Evolutionary conservation across 257 asterid species (phyloP).

Genomic region (Coffea canephora): DNA sequence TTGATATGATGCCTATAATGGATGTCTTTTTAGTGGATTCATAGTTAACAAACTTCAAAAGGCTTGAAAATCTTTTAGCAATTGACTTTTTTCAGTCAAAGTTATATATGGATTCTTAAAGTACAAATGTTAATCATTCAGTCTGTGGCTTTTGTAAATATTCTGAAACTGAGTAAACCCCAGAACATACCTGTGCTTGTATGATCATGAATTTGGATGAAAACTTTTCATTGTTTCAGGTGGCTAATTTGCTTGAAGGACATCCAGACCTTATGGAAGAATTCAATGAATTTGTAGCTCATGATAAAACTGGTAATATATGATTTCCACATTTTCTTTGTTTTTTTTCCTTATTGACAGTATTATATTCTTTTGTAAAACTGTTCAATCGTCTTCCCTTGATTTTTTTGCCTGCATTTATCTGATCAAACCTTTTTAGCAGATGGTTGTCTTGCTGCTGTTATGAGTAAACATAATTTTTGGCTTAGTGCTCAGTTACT

Average conservation of each 20-base stretch:
- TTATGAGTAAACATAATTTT: slow-evolving; percentile 24
- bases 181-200: background rate
- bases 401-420: slow-evolving; percentile 10
- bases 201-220: background rate
- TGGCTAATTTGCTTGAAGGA: slow-evolving; percentile 25
- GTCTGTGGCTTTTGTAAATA: background rate
- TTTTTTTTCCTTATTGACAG: background rate
- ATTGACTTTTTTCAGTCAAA: background rate
- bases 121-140: too few relatives aligned
- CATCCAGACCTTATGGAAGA: slow-evolving; percentile 34
- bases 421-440: slow-evolving; percentile 2
- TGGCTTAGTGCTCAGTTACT: background rate
- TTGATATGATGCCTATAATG: background rate
- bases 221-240: slow-evolving; percentile 20
- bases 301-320: slow-evolving; percentile 18
- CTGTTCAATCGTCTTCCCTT: background rate
- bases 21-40: too few relatives aligned
- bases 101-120: background rate
- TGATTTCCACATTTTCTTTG: background rate
- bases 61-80: background rate
- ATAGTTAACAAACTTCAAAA: background rate
- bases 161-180: background rate
- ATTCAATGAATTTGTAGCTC: slow-evolving; percentile 22
- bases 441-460: slow-evolving; percentile 28
- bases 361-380: background rate